Conservation (phyloP, 768 basidiomycete genomes). For the Fibroporia radiculosa region DNA sequence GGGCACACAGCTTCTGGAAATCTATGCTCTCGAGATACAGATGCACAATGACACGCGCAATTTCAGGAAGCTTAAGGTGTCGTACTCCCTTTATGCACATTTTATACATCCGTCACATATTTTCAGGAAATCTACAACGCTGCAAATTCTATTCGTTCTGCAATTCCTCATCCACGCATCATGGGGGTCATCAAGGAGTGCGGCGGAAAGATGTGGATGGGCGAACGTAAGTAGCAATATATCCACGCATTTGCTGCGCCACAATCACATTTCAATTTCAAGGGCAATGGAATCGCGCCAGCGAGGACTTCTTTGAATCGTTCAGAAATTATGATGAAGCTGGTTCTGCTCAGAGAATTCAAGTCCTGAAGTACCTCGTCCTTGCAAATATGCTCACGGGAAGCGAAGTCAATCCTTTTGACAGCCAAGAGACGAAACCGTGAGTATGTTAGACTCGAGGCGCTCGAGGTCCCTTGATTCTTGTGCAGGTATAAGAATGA, state of each 20-base stretch:
- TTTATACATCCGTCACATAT: not conserved
- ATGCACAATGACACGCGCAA: constrained; percentile 98
- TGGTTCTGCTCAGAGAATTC: constrained; percentile 91
- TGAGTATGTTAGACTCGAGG: too few species aligned
- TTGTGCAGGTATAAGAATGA: constrained; percentile 80
- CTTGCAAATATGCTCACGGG: constrained; percentile 97
- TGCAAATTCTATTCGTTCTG: constrained; percentile 84
- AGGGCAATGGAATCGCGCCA: constrained; percentile 94
- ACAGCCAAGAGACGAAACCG: constrained; percentile 99
- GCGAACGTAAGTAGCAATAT: constrained; percentile 61
- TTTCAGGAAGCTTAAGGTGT: constrained; percentile 90
- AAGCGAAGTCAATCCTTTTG: constrained; percentile 98
- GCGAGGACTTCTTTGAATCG: constrained; percentile 97
- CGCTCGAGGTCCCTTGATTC: too few species aligned
- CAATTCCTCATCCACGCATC: constrained; percentile 96
- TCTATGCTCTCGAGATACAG: constrained; percentile 97
- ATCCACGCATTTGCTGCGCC: not conserved
- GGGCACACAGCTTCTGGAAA: constrained; percentile 90
- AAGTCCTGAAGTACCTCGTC: constrained; percentile 97
- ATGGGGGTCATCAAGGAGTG: constrained; percentile 99
- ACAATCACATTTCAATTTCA: not conserved
- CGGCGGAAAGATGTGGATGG: constrained; percentile 99
- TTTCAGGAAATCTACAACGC: constrained; percentile 98
- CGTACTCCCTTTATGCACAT: not conserved
- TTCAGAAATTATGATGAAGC: constrained; percentile 99